Evolutionary conservation across 257 asterid genomes (phyloP), one percentile per base, ranked within the genome.

Genomic region (Gentiana macrophylla): DNA sequence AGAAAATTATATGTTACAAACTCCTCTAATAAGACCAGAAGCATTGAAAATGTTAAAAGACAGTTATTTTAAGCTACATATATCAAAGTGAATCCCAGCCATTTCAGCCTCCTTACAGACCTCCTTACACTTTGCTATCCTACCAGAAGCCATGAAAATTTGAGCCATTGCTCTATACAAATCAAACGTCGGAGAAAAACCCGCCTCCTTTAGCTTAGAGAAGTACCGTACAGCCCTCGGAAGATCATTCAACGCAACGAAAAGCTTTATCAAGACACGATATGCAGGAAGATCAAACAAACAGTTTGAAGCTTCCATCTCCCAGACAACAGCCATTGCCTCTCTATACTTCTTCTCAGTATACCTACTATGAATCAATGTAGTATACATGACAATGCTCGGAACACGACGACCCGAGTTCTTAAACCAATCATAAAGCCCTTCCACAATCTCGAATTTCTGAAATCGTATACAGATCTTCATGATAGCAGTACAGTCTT

Each of bases 401-500:
- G 86, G 84, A 49, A 38, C 49, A 35, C 63, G 46, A 35, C 63
- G 62, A 45, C 82, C 89, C 1, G 84, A 70, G 44, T 57, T 73
- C 70, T 67, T 86, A 70, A 72, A 80, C 97, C 95, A 89, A 15
- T 77, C 80, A 43, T 77, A 83, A 45, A 86, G 53, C 2, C 70
- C 81, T 80, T 85, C 95, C 60, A 86, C 95, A 1, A 79, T 34
- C 15, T 80, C 83, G 57, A 83, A 89, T 74, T 63, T 83, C 59
- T 82, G 74, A 41, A 89, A 55, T 74, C 68, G 76, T 32, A 70
- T 32, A 58, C 94, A 83, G 32, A 78, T 79, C 70, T 83, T 83
- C 95, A 89, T 86, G 53, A 89, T 57, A 24, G 86, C 80, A 0
- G 94, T 85, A 55, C 94, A 89, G 62, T 85, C 97, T 62, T 74